Evolutionary conservation across 2,329 filamentous ascomycete species (phyloP).

Genomic region (Aspergillus ibericus): DNA sequence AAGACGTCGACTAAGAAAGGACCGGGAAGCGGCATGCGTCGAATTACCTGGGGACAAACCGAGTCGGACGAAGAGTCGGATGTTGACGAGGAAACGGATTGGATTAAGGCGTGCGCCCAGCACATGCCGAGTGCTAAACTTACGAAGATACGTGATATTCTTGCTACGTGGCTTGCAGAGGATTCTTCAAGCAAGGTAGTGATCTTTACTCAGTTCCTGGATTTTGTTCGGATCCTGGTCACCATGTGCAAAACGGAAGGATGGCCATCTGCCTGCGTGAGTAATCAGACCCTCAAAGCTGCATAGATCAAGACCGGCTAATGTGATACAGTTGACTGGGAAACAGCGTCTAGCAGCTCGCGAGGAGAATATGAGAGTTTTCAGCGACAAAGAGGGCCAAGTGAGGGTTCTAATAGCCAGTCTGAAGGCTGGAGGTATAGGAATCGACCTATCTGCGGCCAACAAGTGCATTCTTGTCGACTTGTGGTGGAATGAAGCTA

Average conservation of each 20-base stretch:
- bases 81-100: slow-evolving; percentile 23
- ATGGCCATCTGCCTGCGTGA: slow-evolving; percentile 43
- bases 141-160: slow-evolving; percentile 32
- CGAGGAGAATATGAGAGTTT: slow-evolving; percentile 48
- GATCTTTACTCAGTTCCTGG: slow-evolving; percentile 61
- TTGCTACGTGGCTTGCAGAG: slow-evolving; percentile 45
- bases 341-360: slow-evolving; percentile 48
- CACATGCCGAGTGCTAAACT: slow-evolving; percentile 44
- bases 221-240: slow-evolving; percentile 53
- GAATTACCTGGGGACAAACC: neutral
- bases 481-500: slow-evolving; percentile 61
- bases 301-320: neutral
- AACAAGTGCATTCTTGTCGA: slow-evolving; percentile 59
- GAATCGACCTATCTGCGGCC: slow-evolving; percentile 62
- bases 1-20: slow-evolving; percentile 1
- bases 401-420: slow-evolving; percentile 56
- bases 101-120: slow-evolving; percentile 24
- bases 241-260: slow-evolving; percentile 51
- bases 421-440: slow-evolving; percentile 57
- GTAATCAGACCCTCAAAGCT: neutral
- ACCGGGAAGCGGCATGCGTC: neutral
- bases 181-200: slow-evolving; percentile 56
- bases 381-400: slow-evolving; percentile 39
- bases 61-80: neutral
- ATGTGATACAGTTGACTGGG: slow-evolving; percentile 46